Evolutionary conservation across 441 rosid genomes (phyloP).

Genomic region (Theobroma grandiflorum): DNA sequence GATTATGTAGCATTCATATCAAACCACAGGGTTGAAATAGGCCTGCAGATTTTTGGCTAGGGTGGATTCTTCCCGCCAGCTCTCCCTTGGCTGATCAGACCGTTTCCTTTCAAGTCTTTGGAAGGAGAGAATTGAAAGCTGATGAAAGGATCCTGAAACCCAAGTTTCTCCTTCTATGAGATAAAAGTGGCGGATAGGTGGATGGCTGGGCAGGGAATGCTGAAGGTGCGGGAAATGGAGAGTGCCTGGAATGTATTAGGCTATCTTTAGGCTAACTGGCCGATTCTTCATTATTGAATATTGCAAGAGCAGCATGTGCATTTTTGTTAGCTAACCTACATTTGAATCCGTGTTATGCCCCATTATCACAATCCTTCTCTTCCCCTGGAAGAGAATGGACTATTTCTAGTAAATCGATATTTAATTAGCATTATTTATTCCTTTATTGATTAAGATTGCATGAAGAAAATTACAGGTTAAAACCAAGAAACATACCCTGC

Average conservation of each 20-base stretch:
- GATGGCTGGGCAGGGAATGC: no score
- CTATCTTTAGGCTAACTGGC: no score
- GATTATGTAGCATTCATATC: background rate
- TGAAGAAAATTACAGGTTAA: background rate
- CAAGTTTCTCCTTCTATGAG: no score
- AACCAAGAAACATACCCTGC: background rate
- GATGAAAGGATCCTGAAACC: background rate
- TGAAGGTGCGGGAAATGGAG: no score
- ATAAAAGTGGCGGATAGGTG: no score
- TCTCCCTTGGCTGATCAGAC: background rate
- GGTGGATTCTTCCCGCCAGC: no score
- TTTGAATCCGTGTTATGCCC: no score
- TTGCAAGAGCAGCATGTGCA: background rate
- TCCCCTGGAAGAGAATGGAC: background rate
- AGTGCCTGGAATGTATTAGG: no score
- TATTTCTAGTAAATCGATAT: background rate
- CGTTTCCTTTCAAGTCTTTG: no score
- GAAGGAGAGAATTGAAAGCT: background rate
- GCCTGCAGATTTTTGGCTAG: background rate
- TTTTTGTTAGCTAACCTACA: no score
- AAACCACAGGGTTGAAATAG: no score
- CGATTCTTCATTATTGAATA: background rate
- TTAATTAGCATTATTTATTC: background rate
- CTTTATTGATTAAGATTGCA: background rate
- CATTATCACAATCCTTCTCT: background rate